phyloP scores from a whole-genome alignment of 2,329 filamentous ascomycete genomes.

The Fragosphaeria purpurea region DNA sequence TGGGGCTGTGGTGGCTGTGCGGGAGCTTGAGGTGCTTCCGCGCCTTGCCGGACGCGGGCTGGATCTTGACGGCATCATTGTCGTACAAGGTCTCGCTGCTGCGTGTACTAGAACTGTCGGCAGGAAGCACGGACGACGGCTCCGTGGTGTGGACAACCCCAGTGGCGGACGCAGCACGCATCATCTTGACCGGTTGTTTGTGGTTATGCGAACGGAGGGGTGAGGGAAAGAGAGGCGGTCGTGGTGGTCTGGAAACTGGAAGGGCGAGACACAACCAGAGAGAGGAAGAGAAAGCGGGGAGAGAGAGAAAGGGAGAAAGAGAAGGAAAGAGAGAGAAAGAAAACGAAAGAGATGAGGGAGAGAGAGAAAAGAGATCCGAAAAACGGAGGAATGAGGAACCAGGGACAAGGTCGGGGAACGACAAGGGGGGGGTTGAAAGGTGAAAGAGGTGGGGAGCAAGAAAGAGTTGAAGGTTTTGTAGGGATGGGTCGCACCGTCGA shows the following conservation, averaged over 20 bases:
- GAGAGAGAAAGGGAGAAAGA: background rate
- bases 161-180: too few relatives aligned
- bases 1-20: background rate
- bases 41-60: slow-evolving; percentile 7
- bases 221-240: too few relatives aligned
- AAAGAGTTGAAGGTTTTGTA: too few relatives aligned
- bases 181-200: too few relatives aligned
- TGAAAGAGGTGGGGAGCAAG: too few relatives aligned
- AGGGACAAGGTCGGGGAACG: too few relatives aligned
- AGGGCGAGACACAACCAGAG: too few relatives aligned
- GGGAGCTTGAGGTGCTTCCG: slow-evolving; percentile 5
- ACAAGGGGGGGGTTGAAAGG: too few relatives aligned
- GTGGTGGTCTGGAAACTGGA: too few relatives aligned
- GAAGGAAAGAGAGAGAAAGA: background rate
- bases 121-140: background rate
- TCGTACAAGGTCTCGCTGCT: slow-evolving; percentile 24
- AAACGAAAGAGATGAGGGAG: background rate
- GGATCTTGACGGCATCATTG: slow-evolving; percentile 16
- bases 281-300: background rate
- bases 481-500: too few relatives aligned
- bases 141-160: background rate
- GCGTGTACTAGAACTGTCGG: slow-evolving; percentile 14
- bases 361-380: background rate
- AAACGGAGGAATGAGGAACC: background rate
- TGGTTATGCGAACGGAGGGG: too few relatives aligned